These are phyloP conservation scores for Colletotrichum caudatum DNA, from an alignment of 2,329 filamentous ascomycete genomes.

Conservation along the genomic window DNA sequence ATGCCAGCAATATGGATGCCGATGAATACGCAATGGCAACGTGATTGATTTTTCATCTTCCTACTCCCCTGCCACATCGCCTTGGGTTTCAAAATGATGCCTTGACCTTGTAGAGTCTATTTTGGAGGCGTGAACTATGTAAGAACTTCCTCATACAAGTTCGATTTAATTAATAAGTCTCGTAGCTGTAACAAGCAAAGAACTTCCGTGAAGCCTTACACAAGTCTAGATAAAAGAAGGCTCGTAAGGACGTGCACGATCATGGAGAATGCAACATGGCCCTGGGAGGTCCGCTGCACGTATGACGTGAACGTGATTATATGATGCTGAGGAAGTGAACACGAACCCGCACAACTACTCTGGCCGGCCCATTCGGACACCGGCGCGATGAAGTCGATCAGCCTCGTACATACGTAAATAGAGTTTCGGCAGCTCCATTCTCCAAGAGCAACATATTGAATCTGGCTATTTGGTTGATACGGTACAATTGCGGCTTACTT, in stretches of 20 bases:
- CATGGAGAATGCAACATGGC: not conserved
- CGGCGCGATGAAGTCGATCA: not conserved
- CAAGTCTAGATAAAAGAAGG: too few relatives aligned
- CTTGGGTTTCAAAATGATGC: too few relatives aligned
- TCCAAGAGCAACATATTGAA: too few relatives aligned
- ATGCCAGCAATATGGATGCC: not conserved
- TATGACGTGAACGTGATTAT: slow-evolving; percentile 6
- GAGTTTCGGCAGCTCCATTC: not conserved
- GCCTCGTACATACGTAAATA: too few relatives aligned
- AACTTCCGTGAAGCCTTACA: not conserved
- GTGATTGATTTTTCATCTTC: not conserved
- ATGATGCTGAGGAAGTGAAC: not conserved
- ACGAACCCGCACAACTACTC: not conserved
- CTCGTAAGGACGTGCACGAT: not conserved
- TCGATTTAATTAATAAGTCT: too few relatives aligned
- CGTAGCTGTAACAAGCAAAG: too few relatives aligned
- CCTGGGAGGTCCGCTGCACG: not conserved
- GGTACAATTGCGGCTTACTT: not conserved
- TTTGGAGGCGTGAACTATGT: not conserved
- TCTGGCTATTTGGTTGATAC: too few relatives aligned
- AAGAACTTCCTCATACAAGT: not conserved
- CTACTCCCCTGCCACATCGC: not conserved
- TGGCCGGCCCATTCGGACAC: not conserved
- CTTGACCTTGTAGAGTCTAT: not conserved
- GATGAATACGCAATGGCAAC: not conserved